Base-by-base conservation (phyloP, 305 asterid genomes). In the Striga hermonthica region DNA sequence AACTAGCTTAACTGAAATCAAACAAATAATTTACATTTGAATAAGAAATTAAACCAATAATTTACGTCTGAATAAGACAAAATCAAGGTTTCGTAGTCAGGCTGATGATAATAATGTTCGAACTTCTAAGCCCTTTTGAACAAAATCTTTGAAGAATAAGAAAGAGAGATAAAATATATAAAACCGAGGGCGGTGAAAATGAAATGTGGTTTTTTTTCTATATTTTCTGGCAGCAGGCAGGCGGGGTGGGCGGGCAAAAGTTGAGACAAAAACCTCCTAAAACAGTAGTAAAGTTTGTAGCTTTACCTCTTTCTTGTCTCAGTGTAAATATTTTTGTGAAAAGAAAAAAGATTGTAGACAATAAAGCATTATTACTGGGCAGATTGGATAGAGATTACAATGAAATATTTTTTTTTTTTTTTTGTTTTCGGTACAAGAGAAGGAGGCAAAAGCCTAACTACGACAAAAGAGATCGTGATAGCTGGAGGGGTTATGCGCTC, bases 211-310 rank as follows among this genome's bases (percentile, higher is more conserved):
- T 3, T 34, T 34, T 52, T 52, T 6, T 6, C 7, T 1, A 52
- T 13, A 52, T 13, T 52, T 12, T 6, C 34, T 52, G 57, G 31
- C 31, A 22, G 31, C 31, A 22, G 31, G 31, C 31, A 2, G 31
- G n/a, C n/a, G n/a, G n/a, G n/a, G n/a, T n/a, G n/a, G 57, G 62
- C 6, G 45, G 43, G 15, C 22, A 57, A 57, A 57, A 36, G 44
- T 57, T 3, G 44, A 57, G 22, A 57, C 62, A 35, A 9, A 54
- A 54, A 28, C 37, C 37, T 22, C 38, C 13, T 16, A 52, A 22
- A 52, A 52, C 57, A 52, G 31, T 52, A 36, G 28, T 57, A 57
- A 57, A 36, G 62, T 36, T 57, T 13, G 3, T 12, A 14, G 45
- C 44, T 57, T 57, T 57, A 34, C 6, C 45, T n/a, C 28, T 37